These are phyloP conservation scores for Microthyrium microscopicum DNA, from an alignment of 2,329 filamentous ascomycete species.

Conservation along the genomic window DNA sequence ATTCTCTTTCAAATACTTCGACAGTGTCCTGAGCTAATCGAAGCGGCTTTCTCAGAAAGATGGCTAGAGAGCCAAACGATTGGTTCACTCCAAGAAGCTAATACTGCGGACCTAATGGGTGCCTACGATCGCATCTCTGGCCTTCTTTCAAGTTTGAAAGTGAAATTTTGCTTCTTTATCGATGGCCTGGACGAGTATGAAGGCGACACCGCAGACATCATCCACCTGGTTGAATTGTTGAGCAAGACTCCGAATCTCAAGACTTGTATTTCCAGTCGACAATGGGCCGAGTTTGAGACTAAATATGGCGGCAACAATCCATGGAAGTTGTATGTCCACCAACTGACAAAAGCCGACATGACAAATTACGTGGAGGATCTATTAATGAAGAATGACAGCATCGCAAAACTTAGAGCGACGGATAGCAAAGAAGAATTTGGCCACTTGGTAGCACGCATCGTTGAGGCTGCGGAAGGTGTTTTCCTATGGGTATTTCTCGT, in stretches of 20 bases:
- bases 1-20: background rate
- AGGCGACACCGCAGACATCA: slow-evolving; percentile 3
- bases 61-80: background rate
- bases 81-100: background rate
- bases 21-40: background rate
- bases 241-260: slow-evolving; percentile 4
- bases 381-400: background rate
- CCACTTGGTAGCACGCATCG: slow-evolving; percentile 1
- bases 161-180: slow-evolving; percentile 6
- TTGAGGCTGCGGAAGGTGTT: slow-evolving; percentile 11
- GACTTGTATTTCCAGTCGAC: slow-evolving; percentile 8
- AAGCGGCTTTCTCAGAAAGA: background rate
- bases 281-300: slow-evolving; percentile 3
- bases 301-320: background rate
- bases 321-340: slow-evolving; percentile 1
- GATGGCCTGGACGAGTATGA: slow-evolving; percentile 8
- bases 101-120: background rate
- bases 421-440: background rate
- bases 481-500: slow-evolving; percentile 15
- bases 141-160: background rate
- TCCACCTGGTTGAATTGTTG: background rate
- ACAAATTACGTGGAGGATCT: background rate
- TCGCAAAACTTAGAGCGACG: background rate
- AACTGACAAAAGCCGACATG: slow-evolving; percentile 3
- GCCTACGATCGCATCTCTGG: background rate